Base-by-base conservation (phyloP, 1,284 basidiomycete genomes). In the Tylopilus sp. region DNA sequence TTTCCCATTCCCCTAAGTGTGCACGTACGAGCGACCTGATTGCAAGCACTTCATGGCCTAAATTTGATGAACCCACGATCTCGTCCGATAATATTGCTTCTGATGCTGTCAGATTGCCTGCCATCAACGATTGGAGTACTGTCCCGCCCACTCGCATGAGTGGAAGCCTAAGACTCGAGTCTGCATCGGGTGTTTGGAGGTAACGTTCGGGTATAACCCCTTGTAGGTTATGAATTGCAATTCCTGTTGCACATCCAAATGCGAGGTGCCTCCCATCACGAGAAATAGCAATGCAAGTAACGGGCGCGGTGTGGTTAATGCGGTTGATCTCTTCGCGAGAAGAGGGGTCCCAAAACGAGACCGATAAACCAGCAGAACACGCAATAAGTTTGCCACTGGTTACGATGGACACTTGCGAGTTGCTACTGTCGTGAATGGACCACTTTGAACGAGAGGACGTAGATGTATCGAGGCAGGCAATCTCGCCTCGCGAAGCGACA, bases 391-490 rank as follows among this genome's bases (percentile, higher is more conserved):
- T 49, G 47, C n/a, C 6, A 12, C 22, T 13, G 9, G n/a, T 24
- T 24, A 49, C n/a, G n/a, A 49, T 49, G 15, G 47, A 49, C 47
- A 49, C n/a, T 24, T 24, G 22, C n/a, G 10, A 3, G 7, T 22
- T 10, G 12, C 19, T 24, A 32, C 22, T 51, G 19, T 29, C 22
- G 47, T 36, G 57, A 24, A 58, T 38, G 8, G 12, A 8, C 60
- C 53, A 61, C 24, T 61, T 54, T 38, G 33, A 49, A 22, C 2
- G 33, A 38, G 44, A 29, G 26, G n/a, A 54, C 2, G 61, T 59
- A 26, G 39, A 26, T 16, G 56, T 62, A 18, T 62, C 61, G 5
- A 58, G 38, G 32, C 8, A 26, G 51, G 38, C 29, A 22, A 59
- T 54, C 18, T 54, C 59, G 22, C 61, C 52, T 6, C 22, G n/a